Evolutionary conservation across 2,329 filamentous ascomycete genomes (phyloP), one percentile per base, ranked within the genome.

Genomic region (Neopestalotiopsis rosae): DNA sequence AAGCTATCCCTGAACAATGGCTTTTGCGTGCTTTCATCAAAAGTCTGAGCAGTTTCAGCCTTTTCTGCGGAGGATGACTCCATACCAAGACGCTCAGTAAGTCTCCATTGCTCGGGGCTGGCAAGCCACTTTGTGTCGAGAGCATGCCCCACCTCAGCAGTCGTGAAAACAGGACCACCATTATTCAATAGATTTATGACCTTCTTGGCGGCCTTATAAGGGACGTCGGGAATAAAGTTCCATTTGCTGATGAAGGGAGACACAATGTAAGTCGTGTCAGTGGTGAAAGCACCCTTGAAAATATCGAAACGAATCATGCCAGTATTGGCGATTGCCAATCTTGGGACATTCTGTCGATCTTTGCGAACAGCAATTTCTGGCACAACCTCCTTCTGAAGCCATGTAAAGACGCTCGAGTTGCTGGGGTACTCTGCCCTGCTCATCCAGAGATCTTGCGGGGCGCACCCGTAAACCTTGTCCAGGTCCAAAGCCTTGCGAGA

Each of bases 241-340:
- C 98, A 92, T 1, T 88, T 89, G 79, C 92, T 97, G 1, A 89
- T 90, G 78, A 99, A 99, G 0, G 96, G 96, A 9, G 93, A 97
- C 34, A 98, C 87, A 52, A 95, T 91, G 77, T 90, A 98, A 0
- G 92, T 94, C 4, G 91, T 92, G 78, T 99, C 96, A 52, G 90
- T 89, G 0, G 96, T 98, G 77, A 98, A 98, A 0, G 91, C 85
- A 0, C 96, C 96, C 79, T 95, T 90, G 85, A 98, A 97, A 70
- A 99, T 93, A 79, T 99, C 96, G 79, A 98, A 99, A 59, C 96
- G 92, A 72, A 99, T 90, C 3, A 93, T 93, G 32, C 96, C 96
- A 0, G 94, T 97, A 80, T 99, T 99, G 68, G 93, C 86, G 65
- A 98, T 89, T 38, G 91, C 90, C 12, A 98, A 82, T 6, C 89